Conservation (phyloP, 805 yeast genomes). For the Clavispora santaluciae region DNA sequence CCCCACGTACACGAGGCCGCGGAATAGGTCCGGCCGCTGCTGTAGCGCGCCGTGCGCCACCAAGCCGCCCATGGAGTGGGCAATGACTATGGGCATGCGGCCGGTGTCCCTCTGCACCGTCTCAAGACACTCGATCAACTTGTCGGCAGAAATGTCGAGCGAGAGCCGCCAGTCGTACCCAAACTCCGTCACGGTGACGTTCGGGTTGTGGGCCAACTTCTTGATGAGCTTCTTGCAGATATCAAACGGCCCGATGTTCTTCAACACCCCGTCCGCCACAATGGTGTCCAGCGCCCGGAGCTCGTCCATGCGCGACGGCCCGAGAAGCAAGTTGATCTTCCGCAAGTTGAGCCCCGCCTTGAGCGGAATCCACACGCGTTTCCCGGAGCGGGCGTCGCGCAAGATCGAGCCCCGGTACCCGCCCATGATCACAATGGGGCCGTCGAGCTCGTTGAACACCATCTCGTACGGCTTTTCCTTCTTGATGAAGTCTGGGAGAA, state of each 20-base stretch:
- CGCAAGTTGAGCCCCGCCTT: conserved; percentile 78
- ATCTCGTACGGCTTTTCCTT: conserved; percentile 33
- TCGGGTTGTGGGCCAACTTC: conserved; percentile 49
- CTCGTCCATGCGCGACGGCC: conserved; percentile 73
- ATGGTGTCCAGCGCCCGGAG: conserved; percentile 45
- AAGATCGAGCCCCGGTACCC: conserved; percentile 85
- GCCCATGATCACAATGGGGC: conserved; percentile 77
- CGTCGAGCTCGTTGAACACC: conserved; percentile 59
- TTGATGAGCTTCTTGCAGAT: conserved; percentile 59
- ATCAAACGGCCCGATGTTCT: conserved; percentile 86
- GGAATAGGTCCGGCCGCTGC: conserved; percentile 57
- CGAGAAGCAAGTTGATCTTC: conserved; percentile 64
- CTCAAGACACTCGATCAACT: conserved; percentile 46
- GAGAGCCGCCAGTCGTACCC: conserved; percentile 95
- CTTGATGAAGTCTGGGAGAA: conserved; percentile 29
- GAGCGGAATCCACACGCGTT: conserved; percentile 81
- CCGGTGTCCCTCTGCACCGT: conserved; percentile 45
- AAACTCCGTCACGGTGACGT: conserved; percentile 60
- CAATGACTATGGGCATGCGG: conserved; percentile 65
- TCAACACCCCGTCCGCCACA: conserved; percentile 70
- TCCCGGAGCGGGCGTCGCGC: conserved; percentile 56
- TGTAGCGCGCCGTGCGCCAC: conserved; percentile 78
- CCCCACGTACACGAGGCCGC: conserved; percentile 79
- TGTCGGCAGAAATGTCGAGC: conserved; percentile 47
- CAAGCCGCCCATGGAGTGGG: conserved; percentile 94